Conservation (phyloP, 2,329 filamentous ascomycete genomes). For the Cladosporium sp. region DNA sequence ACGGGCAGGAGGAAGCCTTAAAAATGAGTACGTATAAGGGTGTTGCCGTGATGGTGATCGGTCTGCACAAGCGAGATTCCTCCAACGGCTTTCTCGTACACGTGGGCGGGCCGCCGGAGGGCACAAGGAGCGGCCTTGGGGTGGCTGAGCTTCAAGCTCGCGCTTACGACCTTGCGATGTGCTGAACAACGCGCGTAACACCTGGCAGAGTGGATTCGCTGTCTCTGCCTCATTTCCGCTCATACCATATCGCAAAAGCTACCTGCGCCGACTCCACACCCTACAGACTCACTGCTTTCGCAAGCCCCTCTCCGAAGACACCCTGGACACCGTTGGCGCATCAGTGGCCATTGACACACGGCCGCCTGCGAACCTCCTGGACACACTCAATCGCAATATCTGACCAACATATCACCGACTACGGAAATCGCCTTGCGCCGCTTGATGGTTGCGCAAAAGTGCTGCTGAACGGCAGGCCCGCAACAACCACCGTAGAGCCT, state of each 20-base stretch:
- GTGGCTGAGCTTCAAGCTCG: neutral
- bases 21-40: neutral
- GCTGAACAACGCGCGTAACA: slow-evolving; percentile 11
- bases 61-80: slow-evolving; percentile 2
- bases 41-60: neutral
- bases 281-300: neutral
- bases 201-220: slow-evolving; percentile 6
- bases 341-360: slow-evolving; percentile 1
- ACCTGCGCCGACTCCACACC: neutral
- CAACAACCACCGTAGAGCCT: slow-evolving; percentile 13
- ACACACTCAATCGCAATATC: neutral
- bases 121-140: neutral
- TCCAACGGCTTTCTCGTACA: neutral
- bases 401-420: neutral
- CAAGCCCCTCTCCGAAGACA: neutral
- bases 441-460: slow-evolving; percentile 19
- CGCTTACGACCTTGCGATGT: neutral
- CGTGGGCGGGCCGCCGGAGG: neutral
- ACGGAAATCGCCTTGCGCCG: neutral
- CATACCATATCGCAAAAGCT: neutral
- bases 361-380: neutral
- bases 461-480: slow-evolving; percentile 18
- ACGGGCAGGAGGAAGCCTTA: neutral
- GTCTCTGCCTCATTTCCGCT: slow-evolving; percentile 6
- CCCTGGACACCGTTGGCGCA: slow-evolving; percentile 10